Conservation (phyloP, 23 red algal species). For the Chondrus crispus region DNA sequence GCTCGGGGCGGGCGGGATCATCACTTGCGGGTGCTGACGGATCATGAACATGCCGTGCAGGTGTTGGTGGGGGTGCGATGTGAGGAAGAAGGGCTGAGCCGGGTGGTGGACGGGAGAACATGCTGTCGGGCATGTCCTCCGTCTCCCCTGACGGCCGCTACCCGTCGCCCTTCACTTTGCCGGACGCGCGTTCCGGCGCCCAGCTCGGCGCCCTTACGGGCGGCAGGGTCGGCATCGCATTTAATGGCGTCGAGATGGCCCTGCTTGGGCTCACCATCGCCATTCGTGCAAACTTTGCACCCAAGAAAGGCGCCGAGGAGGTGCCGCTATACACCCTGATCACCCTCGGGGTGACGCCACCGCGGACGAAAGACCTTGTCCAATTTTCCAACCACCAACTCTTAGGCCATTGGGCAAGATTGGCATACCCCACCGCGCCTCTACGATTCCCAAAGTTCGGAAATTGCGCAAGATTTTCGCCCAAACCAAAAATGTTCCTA, state of each 20-base stretch:
- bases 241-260: slow-evolving; percentile 35
- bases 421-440: too few species aligned
- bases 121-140: slow-evolving; percentile 47
- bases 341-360: too few species aligned
- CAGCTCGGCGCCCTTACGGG: slow-evolving; percentile 83
- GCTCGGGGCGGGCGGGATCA: neutral
- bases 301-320: neutral
- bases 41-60: slow-evolving; percentile 39
- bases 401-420: too few species aligned
- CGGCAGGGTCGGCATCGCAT: slow-evolving; percentile 85
- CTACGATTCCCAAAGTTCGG: too few species aligned
- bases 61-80: too few species aligned
- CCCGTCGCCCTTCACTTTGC: slow-evolving; percentile 51
- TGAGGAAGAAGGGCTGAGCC: too few species aligned
- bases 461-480: too few species aligned
- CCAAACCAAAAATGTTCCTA: too few species aligned
- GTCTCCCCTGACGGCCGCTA: slow-evolving; percentile 74
- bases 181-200: slow-evolving; percentile 78
- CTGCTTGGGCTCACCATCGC: slow-evolving; percentile 86
- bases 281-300: slow-evolving; percentile 69
- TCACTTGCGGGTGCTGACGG: slow-evolving; percentile 37
- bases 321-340: too few species aligned
- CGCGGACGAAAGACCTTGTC: too few species aligned
- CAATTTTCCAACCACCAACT: too few species aligned
- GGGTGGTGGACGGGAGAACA: slow-evolving; percentile 48